Conservation (phyloP, 2,329 filamentous ascomycete species). For the Alternaria sp. region DNA sequence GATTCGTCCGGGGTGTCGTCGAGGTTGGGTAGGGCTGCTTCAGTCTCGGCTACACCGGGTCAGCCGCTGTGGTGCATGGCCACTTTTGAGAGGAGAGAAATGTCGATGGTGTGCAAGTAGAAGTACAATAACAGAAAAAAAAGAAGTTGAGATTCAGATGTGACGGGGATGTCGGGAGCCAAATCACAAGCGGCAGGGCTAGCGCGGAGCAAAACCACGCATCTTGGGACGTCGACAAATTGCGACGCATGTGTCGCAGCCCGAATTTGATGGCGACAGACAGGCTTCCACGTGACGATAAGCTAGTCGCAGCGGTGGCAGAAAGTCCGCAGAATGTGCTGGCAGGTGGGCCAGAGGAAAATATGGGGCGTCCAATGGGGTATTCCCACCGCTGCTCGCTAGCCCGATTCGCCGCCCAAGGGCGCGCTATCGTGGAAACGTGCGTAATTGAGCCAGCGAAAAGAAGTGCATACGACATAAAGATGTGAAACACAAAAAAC, state of each 20-base stretch:
- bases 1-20: constrained; percentile 9
- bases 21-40: neutral
- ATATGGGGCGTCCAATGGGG: constrained; percentile 23
- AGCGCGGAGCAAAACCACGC: constrained; percentile 32
- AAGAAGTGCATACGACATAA: constrained; percentile 11
- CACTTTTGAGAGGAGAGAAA: neutral
- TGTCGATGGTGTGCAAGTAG: constrained; percentile 11
- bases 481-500: constrained; percentile 13
- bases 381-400: constrained; percentile 20
- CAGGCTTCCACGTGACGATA: constrained; percentile 39
- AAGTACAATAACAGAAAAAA: constrained; percentile 9
- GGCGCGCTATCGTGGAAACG: constrained; percentile 18
- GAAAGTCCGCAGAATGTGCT: constrained; percentile 23
- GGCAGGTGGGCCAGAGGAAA: constrained; percentile 25
- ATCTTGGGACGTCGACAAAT: constrained; percentile 36
- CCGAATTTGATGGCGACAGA: constrained; percentile 28
- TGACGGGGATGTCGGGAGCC: constrained; percentile 26
- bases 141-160: constrained; percentile 15
- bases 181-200: constrained; percentile 19
- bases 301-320: constrained; percentile 29
- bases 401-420: constrained; percentile 25
- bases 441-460: constrained; percentile 13
- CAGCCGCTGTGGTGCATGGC: constrained; percentile 10
- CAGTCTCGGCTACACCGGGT: constrained; percentile 19
- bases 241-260: constrained; percentile 41